Conservation (phyloP, 2,329 filamentous ascomycete species). For the Sarocladium oryzae region DNA sequence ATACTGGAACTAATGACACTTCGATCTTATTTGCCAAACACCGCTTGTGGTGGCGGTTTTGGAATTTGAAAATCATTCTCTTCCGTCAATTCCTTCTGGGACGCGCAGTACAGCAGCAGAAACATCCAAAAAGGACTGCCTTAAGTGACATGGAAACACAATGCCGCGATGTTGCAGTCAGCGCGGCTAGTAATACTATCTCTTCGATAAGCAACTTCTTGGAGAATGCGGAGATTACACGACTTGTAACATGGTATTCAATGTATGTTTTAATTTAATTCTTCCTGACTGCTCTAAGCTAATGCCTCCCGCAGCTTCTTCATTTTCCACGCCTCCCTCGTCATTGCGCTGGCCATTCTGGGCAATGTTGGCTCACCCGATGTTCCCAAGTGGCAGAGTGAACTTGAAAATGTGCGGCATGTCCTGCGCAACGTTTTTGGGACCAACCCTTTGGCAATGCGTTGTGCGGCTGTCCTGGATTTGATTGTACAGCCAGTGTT, state of each 20-base stretch:
- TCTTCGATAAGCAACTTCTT: conserved; percentile 20
- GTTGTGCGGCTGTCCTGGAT: conserved; percentile 22
- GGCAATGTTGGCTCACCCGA: conserved; percentile 20
- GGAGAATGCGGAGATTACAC: conserved; percentile 14
- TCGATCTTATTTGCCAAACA: conserved; percentile 20
- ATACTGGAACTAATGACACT: conserved; percentile 13
- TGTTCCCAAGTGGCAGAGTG: conserved; percentile 19
- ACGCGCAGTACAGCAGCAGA: conserved; percentile 17
- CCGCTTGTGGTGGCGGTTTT: conserved; percentile 26
- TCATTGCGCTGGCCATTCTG: conserved; percentile 21
- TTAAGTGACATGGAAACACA: conserved; percentile 16
- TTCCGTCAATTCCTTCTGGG: conserved; percentile 23
- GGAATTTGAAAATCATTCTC: conserved; percentile 25
- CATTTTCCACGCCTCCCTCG: conserved; percentile 25
- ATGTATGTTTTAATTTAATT: conserved; percentile 16
- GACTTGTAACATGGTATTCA: conserved; percentile 26
- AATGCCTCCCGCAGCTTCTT: conserved; percentile 19
- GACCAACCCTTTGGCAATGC: conserved; percentile 19
- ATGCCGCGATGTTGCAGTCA: conserved; percentile 18
- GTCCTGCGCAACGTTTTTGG: conserved; percentile 18
- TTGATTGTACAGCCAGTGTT: conserved; percentile 16
- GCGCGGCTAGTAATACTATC: conserved; percentile 22
- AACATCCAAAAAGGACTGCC: conserved; percentile 7
- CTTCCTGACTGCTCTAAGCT: background rate
- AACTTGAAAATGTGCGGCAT: conserved; percentile 21